Evolutionary conservation across 108 stramenopile genomes (phyloP).

Genomic region (Hondaea fermentalgiana): DNA sequence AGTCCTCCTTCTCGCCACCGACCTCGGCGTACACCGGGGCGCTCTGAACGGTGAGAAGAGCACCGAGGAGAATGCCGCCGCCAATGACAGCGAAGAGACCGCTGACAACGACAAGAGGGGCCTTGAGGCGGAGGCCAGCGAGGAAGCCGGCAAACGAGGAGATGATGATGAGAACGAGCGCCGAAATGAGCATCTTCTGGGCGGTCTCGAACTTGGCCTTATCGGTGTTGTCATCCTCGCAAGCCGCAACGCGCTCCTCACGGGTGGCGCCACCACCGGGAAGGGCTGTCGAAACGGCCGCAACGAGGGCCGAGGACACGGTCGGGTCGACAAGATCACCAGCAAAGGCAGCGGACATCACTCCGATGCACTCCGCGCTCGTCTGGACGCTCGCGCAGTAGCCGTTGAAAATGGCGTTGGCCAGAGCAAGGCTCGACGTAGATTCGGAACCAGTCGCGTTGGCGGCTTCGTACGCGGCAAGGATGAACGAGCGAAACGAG

Average conservation of each 20-base stretch:
- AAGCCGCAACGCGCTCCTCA: not conserved
- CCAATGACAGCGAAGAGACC: not conserved
- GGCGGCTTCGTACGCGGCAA: not conserved
- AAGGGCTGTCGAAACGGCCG: not conserved
- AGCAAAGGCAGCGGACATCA: not conserved
- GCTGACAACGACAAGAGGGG: not conserved
- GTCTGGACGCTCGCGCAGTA: not conserved
- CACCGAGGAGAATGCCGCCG: not conserved
- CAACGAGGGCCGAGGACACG: not conserved
- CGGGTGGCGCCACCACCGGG: not conserved
- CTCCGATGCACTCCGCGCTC: not conserved
- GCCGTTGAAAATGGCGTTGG: not conserved
- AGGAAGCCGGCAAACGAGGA: not conserved
- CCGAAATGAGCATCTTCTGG: not conserved
- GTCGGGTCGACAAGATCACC: not conserved
- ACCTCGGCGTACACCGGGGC: not conserved
- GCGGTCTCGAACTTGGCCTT: not conserved
- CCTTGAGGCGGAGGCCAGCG: not conserved
- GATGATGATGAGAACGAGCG: not conserved
- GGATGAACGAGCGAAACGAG: not conserved
- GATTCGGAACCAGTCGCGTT: not conserved
- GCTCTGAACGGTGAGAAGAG: not conserved
- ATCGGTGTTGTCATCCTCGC: slow-evolving; percentile 1
- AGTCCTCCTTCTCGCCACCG: not conserved
- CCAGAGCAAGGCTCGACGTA: not conserved